Evolutionary conservation across 306 rosid species (phyloP), one percentile per base, ranked within the genome.

Genomic region (Corylus avellana): DNA sequence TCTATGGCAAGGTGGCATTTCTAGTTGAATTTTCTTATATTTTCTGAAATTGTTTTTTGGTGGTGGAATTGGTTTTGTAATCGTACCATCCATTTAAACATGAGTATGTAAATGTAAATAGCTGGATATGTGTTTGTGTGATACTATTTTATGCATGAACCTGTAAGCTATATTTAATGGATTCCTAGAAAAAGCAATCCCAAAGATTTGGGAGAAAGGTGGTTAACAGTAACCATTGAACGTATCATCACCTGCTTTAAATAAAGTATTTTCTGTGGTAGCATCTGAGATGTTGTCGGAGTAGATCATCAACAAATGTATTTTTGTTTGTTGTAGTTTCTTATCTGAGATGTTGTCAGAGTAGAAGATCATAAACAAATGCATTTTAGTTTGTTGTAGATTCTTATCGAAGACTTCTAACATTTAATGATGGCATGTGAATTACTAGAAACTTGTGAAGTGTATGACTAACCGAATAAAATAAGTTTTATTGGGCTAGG

Each of bases 371-470:
- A 17, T n/a, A 9, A 56, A 56, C 22, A 18, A 56, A 22, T 27
- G 27, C 4, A 8, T 56, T n/a, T 39, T 39, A 39, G 44, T 39
- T 39, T 39, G 44, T 39, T 4, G 44, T 5, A 39, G 5, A 39
- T 39, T 39, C 6, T 4, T 57, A 75, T 75, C 78, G 12, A 58
- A n/a, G 57, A 75, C 37, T 20, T 75, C 13, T 75, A 58, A 44
- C n/a, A 75, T 75, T 46, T 59, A 48, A 74, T 2, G 70, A 75
- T 59, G 78, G 20, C 42, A 58, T 75, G 70, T 42, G 70, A 57
- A 75, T 75, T 50, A 70, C 54, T 75, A 75, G 78, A 42, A 75
- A 75, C 53, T 56, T 53, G 25, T 32, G 67, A 74, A 56, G 67
- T 55, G 67, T 57, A 56, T 74, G 68, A 67, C 50, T 51, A 56